Conservation (phyloP, 2,329 filamentous ascomycete genomes). For the Arthrinium phaeospermum region DNA sequence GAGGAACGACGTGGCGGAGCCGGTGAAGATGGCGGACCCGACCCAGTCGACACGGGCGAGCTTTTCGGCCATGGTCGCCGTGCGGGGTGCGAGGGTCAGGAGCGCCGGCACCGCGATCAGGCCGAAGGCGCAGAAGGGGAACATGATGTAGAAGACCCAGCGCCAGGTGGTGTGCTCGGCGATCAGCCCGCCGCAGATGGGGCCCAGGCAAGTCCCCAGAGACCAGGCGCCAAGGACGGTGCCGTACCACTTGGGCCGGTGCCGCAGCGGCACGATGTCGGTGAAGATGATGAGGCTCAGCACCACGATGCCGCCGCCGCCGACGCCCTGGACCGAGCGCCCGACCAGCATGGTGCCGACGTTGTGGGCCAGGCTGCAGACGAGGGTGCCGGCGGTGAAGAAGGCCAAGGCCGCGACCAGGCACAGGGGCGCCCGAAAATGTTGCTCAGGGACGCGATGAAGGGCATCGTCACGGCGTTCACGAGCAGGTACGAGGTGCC, state of each 20-base stretch:
- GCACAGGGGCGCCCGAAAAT: slow-evolving; percentile 40
- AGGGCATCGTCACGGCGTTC: slow-evolving; percentile 36
- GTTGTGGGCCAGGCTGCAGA: slow-evolving; percentile 40
- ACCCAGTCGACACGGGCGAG: slow-evolving; percentile 48
- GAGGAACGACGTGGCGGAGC: slow-evolving; percentile 46
- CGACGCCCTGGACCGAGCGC: slow-evolving; percentile 43
- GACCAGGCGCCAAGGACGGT: slow-evolving; percentile 45
- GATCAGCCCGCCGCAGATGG: slow-evolving; percentile 44
- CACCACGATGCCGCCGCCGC: slow-evolving; percentile 45
- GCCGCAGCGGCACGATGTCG: slow-evolving; percentile 46
- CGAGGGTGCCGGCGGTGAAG: slow-evolving; percentile 48
- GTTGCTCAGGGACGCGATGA: slow-evolving; percentile 38
- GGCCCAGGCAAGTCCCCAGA: slow-evolving; percentile 47
- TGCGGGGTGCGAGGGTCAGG: slow-evolving; percentile 42
- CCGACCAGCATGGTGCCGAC: slow-evolving; percentile 42
- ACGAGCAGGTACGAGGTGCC: slow-evolving; percentile 37
- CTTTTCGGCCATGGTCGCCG: slow-evolving; percentile 37
- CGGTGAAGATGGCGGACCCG: slow-evolving; percentile 49
- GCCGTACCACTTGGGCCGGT: slow-evolving; percentile 44
- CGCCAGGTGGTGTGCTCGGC: slow-evolving; percentile 46
- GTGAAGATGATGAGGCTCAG: slow-evolving; percentile 44
- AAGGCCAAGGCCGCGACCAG: slow-evolving; percentile 37
- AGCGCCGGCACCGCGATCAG: slow-evolving; percentile 46
- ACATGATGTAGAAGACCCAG: slow-evolving; percentile 54
- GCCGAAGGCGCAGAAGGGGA: slow-evolving; percentile 46